Conservation (phyloP, 306 rosid species). For the Phaseolus lunatus region DNA sequence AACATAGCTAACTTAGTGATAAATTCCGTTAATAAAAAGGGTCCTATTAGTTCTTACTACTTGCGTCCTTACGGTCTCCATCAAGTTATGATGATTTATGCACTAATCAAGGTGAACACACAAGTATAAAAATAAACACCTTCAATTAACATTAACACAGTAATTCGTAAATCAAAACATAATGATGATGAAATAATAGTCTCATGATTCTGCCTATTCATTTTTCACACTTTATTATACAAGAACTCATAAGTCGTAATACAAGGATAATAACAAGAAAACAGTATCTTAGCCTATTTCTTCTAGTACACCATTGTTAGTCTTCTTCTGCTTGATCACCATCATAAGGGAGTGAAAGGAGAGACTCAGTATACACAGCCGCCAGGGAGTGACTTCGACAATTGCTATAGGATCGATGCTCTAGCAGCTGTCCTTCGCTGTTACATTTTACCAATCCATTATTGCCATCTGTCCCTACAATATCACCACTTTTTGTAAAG, state of each 20-base stretch:
- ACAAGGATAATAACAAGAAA: background rate
- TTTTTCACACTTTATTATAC: too few relatives aligned
- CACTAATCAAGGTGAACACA: too few relatives aligned
- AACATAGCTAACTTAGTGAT: too few relatives aligned
- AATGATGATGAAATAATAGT: too few relatives aligned
- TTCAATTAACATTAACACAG: too few relatives aligned
- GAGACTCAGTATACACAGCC: conserved; percentile 34
- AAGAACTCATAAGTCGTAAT: background rate
- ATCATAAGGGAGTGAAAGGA: conserved; percentile 36
- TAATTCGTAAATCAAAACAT: too few relatives aligned
- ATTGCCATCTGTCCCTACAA: background rate
- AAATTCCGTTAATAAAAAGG: too few relatives aligned
- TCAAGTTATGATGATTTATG: too few relatives aligned
- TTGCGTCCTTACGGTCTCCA: too few relatives aligned
- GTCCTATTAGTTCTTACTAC: too few relatives aligned
- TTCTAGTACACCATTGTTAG: background rate
- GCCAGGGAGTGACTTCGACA: background rate
- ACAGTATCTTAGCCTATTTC: background rate
- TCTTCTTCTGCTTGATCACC: background rate
- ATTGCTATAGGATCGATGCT: background rate
- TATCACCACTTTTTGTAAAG: conserved; percentile 26
- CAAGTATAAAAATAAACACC: too few relatives aligned
- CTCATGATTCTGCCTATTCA: too few relatives aligned
- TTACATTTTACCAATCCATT: conserved; percentile 25
- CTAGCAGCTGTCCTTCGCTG: conserved; percentile 4